Evolutionary conservation across 1,139 yeast genomes (phyloP).

Genomic region (Candida sanyaensis): DNA sequence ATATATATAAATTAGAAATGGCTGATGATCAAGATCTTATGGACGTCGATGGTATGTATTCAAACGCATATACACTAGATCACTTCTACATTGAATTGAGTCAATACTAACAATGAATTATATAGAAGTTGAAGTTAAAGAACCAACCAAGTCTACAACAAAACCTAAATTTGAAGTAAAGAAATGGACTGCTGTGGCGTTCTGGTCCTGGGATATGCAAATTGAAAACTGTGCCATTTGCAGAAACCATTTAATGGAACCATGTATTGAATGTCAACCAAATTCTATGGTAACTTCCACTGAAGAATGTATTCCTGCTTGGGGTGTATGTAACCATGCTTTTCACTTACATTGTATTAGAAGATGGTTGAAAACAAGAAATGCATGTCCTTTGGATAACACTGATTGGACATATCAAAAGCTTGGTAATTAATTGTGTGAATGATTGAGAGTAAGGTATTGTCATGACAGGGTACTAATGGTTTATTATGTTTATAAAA

Average conservation of each 20-base stretch:
- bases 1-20: background rate
- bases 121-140: constrained; percentile 11
- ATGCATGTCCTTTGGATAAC: constrained; percentile 96
- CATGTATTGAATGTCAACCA: constrained; percentile 96
- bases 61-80: background rate
- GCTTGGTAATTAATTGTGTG: constrained; percentile 49
- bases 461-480: background rate
- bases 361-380: constrained; percentile 95
- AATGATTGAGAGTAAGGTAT: constrained; percentile 7
- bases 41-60: constrained; percentile 17
- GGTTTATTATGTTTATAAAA: background rate
- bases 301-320: constrained; percentile 90
- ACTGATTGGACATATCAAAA: constrained; percentile 91
- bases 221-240: constrained; percentile 98
- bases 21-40: constrained; percentile 15
- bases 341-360: constrained; percentile 95
- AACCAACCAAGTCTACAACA: constrained; percentile 8
- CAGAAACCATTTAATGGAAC: constrained; percentile 97
- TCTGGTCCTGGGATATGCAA: constrained; percentile 97
- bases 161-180: constrained; percentile 50
- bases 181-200: constrained; percentile 97
- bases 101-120: constrained; percentile 2
- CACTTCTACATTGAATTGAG: no score
- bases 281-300: constrained; percentile 64
- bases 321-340: constrained; percentile 96